phyloP scores from a whole-genome alignment of 2,329 filamentous ascomycete species.

The Talaromyces atroroseus region DNA sequence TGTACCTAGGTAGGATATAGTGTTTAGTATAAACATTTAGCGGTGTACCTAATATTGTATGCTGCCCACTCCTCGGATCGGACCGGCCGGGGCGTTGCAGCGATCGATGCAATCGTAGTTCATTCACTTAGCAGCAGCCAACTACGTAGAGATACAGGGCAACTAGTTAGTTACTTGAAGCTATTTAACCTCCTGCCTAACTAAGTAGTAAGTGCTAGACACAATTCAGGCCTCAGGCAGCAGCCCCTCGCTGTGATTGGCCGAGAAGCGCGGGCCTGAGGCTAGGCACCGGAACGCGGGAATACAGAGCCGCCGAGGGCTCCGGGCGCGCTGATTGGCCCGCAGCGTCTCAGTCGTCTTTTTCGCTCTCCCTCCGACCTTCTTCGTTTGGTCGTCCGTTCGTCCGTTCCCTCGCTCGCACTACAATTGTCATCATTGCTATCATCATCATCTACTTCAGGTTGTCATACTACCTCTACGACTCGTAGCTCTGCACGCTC shows the following conservation, averaged over 20 bases:
- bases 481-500: background rate
- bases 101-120: background rate
- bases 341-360: background rate
- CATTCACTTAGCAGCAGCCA: no score
- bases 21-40: no score
- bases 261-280: background rate
- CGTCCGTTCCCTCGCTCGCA: background rate
- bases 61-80: background rate
- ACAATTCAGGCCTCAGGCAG: background rate
- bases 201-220: no score
- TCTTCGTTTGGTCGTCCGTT: no score
- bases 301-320: background rate
- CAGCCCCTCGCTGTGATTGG: background rate
- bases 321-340: background rate
- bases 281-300: background rate
- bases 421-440: no score
- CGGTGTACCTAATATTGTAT: no score
- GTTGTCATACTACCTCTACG: background rate
- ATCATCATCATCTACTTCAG: background rate
- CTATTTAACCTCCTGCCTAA: no score
- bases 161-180: no score
- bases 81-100: slow-evolving; percentile 1
- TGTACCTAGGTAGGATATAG: no score
- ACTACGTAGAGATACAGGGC: background rate
- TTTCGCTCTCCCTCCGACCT: background rate